A percentile compares a stretch with the other conserved stretches of the same genome.
Conservation (phyloP, 345 rosid species). For the Eucalyptus coolabah region DNA sequence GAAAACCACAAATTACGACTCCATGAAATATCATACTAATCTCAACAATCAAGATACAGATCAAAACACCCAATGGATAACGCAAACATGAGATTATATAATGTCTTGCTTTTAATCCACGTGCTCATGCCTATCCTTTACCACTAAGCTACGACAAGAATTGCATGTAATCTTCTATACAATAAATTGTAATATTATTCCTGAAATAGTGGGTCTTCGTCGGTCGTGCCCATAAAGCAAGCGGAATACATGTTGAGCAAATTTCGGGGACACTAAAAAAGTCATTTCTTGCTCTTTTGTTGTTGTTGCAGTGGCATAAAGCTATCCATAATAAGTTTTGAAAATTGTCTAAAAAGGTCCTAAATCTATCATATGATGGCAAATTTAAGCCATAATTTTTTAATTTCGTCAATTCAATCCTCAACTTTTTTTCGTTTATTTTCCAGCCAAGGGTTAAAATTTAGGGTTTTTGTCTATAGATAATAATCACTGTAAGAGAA, state of each 20-base stretch:
- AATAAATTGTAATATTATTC: background rate
- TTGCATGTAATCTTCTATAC: background rate
- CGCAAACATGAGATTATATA: background rate
- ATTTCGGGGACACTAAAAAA: background rate
- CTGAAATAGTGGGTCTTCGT: background rate
- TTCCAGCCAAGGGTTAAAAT: background rate
- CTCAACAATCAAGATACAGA: background rate
- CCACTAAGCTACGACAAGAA: background rate
- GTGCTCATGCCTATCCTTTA: background rate
- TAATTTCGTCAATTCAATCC: too few species aligned
- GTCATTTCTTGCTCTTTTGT: background rate
- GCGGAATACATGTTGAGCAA: background rate
- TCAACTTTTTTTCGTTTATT: too few species aligned
- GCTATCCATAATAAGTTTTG: background rate
- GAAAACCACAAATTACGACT: background rate
- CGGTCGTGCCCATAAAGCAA: background rate
- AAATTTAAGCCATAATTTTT: too few species aligned
- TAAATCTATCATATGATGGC: accelerated
- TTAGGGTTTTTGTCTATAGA: too few species aligned
- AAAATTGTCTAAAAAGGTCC: too few species aligned
- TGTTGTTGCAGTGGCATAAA: background rate
- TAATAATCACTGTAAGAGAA: too few species aligned
- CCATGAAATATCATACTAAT: background rate
- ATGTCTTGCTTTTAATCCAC: background rate
- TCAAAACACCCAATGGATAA: background rate